Percentiles rank a stretch among this genome's conserved stretches.
Conservation (phyloP, 176 grass and related monocot species). For the Stipa capillata region DNA sequence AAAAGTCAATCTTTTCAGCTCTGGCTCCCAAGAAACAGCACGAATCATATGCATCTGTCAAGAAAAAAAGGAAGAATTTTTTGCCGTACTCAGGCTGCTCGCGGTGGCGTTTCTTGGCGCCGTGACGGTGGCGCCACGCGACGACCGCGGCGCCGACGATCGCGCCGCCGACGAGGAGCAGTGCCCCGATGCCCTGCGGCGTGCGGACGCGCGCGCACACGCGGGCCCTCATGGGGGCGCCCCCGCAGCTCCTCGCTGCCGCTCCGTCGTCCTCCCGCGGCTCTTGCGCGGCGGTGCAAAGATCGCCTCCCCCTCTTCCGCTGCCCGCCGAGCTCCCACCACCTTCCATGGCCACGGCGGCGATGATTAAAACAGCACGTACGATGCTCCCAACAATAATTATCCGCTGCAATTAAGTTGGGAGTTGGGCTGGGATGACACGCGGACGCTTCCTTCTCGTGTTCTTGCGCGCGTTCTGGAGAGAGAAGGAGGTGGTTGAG, state of each 20-base stretch:
- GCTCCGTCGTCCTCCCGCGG: no score
- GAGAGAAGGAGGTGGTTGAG: neutral
- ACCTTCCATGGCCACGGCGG: constrained; percentile 10
- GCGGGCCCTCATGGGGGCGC: constrained; percentile 22
- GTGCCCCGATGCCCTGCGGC: constrained; percentile 29
- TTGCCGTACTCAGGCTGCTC: neutral
- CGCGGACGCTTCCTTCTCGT: neutral
- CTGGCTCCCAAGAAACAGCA: neutral
- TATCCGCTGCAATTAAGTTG: neutral
- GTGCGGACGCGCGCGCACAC: constrained; percentile 12
- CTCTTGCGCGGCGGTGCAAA: no score
- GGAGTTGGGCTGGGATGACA: neutral
- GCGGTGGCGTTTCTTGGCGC: neutral
- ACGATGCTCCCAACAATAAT: neutral
- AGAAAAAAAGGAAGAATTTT: neutral
- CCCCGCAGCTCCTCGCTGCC: no score
- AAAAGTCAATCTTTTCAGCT: constrained; percentile 6
- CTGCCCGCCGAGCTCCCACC: neutral
- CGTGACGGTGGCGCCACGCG: constrained; percentile 8
- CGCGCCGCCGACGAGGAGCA: constrained; percentile 34
- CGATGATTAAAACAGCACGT: constrained; percentile 14
- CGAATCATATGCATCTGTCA: neutral
- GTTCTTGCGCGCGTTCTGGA: constrained; percentile 36
- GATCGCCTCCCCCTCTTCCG: no score
- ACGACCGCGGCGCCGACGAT: constrained; percentile 31